Base-by-base conservation (phyloP, 2,329 filamentous ascomycete species). In the Alternaria novae-zelandiae region DNA sequence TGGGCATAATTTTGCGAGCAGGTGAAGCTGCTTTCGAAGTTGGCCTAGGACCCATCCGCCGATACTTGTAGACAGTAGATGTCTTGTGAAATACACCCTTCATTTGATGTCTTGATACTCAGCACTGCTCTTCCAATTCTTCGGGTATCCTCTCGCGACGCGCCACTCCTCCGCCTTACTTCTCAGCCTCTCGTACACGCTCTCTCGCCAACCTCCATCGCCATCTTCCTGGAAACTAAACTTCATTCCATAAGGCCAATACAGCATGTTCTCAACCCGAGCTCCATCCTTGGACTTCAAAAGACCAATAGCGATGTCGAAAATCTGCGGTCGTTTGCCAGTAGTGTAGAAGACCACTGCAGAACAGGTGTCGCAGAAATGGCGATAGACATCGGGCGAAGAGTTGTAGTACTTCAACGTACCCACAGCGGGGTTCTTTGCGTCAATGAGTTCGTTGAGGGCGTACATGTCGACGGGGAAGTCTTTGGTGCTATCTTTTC, bases 311-410 rank as follows among this genome's bases (percentile, higher is more conserved):
- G 83, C 81, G 1, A 87, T 59, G 47, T 86, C 82, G 1, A 85
- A 72, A 8, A 83, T 63, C 0, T 81, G 74, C 0, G 80, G 76
- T 2, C 82, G 73, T 5, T 77, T 70, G 15, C 83, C 80, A 0
- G 70, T 70, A 0, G 81, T 78, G 60, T 84, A 86, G 58, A 86
- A 86, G 0, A 86, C 76, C 11, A 67, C 74, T 0, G 85, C 84
- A 0, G 83, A 84, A 72, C 85, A 87, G 2, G 65, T 75, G 0
- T 79, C 79, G 71, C 85, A 87, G 63, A 83, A 86, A 62, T 85
- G 86, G 2, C 85, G 74, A 59, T 84, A 79, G 1, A 85, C 82
- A 13, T 78, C 80, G 0, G 80, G 71, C 0, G 83, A 85, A 51
- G 83, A 85, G 9, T 70, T 66, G 65, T 83, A 84, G 26, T 80